Evolutionary conservation across 768 basidiomycete species (phyloP), one percentile per base, ranked within the genome.

Genomic region (Boletus huronensis): DNA sequence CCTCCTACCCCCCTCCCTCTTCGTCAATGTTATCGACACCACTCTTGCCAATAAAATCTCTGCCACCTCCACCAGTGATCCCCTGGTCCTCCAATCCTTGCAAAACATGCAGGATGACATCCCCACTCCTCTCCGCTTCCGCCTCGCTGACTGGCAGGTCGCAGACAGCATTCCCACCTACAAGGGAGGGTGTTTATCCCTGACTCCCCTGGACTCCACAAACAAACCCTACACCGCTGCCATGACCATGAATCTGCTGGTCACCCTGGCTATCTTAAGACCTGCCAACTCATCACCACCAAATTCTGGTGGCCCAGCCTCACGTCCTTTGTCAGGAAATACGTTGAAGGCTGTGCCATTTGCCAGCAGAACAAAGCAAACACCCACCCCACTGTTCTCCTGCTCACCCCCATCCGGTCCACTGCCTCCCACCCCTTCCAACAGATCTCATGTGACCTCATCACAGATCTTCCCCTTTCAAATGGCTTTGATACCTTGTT

Each of bases 151-250:
- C 1, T 41, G 40, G 23, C 3, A 14, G 0, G 3, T 7, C 2
- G 2, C 1, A 0, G 14, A 6, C 3, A 3, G 13, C 2, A 2
- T 41, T 3, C 40, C 25, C 3, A 16, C 23, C 14, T 41, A 41
- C 7, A 16, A 2, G 23, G 14, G 0, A 0, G 6, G 3, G 13
- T 4, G 10, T 39, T 19, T 3, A 2, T 39, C n/a, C n/a, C n/a
- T n/a, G n/a, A n/a, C n/a, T n/a, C n/a, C 0, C 0, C n/a, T 0
- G 4, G 11, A 3, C 2, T 6, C 19, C 3, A n/a, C n/a, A n/a
- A n/a, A n/a, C n/a, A n/a, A n/a, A 7, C 23, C 0, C 19, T 40
- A 0, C 0, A 14, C 0, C 1, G 6, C 1, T 40, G 39, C 11
- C 21, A 40, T 7, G 13, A 40, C 6, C 39, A 40, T 1, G 5